A percentile compares a stretch with the other conserved stretches of the same genome.
These are phyloP conservation scores for Cyclospora cayetanensis DNA, from an alignment of 169 alveolate species.

Conservation along the genomic window DNA sequence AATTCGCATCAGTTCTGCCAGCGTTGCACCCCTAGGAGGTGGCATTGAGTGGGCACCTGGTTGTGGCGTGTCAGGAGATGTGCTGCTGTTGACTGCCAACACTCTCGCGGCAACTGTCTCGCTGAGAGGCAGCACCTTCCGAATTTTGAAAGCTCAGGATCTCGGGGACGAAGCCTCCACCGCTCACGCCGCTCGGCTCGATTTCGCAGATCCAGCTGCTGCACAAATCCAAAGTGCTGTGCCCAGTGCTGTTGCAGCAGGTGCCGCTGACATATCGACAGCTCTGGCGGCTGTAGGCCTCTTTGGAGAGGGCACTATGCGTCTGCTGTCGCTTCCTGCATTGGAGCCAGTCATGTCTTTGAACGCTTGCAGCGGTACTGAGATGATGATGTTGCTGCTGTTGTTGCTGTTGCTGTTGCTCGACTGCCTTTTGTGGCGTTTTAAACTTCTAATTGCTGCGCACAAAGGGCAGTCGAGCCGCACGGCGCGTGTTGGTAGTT, in stretches of 20 bases:
- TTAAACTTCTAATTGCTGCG: not conserved
- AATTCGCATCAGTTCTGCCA: not conserved
- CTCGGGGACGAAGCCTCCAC: slow-evolving; percentile 8
- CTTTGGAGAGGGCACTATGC: slow-evolving; percentile 17
- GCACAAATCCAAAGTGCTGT: not conserved
- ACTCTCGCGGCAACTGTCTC: slow-evolving; percentile 30
- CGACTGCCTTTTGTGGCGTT: no score
- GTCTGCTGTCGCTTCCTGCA: slow-evolving; percentile 47
- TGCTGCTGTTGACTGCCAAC: slow-evolving; percentile 14
- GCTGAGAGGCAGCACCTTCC: not conserved
- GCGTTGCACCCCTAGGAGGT: slow-evolving; percentile 13
- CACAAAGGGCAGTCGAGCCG: not conserved
- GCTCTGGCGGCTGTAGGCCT: slow-evolving; percentile 53
- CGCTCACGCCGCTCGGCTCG: slow-evolving; percentile 26
- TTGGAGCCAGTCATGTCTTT: slow-evolving; percentile 6
- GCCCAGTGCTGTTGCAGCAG: not conserved
- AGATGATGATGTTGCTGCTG: slow-evolving; percentile 20
- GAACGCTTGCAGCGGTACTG: slow-evolving; percentile 26
- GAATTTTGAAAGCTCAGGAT: not conserved
- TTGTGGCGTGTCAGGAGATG: not conserved
- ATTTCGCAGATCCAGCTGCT: not conserved
- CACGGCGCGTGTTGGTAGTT: not conserved
- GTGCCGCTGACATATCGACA: not conserved
- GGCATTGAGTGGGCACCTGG: not conserved
- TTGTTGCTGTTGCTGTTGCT: slow-evolving; percentile 11